Evolutionary conservation across 2,329 filamentous ascomycete species (phyloP), one percentile per base, ranked within the genome.

Genomic region (Tolypocladium pustulatum): DNA sequence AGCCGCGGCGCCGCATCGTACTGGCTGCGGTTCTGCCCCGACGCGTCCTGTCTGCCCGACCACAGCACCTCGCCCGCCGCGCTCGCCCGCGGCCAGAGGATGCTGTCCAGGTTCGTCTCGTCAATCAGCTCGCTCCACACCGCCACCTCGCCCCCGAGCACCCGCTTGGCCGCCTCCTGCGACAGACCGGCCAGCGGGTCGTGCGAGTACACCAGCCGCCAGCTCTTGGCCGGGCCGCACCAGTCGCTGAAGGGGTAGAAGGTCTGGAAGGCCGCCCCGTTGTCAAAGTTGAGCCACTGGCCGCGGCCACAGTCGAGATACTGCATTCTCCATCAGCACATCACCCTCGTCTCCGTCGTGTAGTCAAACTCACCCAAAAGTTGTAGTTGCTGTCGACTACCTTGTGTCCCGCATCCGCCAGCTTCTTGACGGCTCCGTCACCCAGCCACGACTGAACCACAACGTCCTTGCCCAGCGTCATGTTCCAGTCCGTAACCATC

Each of bases 251-350:
- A 96, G 0, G 90, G 90, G 69, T 81, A 90, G 73, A 75, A 82
- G 1, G 66, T 62, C 22, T 76, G 64, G 63, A 80, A 81, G 20
- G 72, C 72, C 38, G 43, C 20, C 25, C 81, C 84, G 55, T 84
- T 83, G 58, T 76, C 75, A 66, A 88, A 89, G 75, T 89, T 86
- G 63, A 93, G 77, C 87, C 88, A 94, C 66, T 89, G 82, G 46
- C 90, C 90, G 62, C 87, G 81, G 36, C 90, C 90, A 68, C 90
- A 95, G 74, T 94, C 90, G 57, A 94, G 85, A 67, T 92, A 92
- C 86, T 89, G 57, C 41, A 15, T 4, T 6, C 8, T 10, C 10
- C 1, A 17, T 52, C 27, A 52, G 49, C 56, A 10, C 38, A 32
- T n/a, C 8, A 25, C 4, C 32, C 8, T 49, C n/a, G 37, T 36